Base-by-base conservation (phyloP, 2,329 filamentous ascomycete genomes). In the Clonostachys solani region DNA sequence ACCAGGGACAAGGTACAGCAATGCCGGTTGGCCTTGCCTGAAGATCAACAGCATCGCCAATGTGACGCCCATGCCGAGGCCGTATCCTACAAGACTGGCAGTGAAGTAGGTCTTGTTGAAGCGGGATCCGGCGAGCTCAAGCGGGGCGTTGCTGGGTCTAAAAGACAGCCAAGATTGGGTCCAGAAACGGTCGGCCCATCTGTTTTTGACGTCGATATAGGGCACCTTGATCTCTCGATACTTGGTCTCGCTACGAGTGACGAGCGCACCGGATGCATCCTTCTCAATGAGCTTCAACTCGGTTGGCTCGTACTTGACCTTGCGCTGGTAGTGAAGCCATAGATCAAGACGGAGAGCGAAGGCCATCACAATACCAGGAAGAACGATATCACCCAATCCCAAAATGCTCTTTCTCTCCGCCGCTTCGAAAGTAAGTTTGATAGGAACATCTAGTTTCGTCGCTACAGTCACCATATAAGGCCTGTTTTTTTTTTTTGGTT, bases 331-430 rank as follows among this genome's bases (percentile, higher is more conserved):
- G 69, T 87, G 84, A 46, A 90, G 75, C 70, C 89, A 94, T 8
- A 96, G 75, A 61, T 99, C 92, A 57, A 95, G 96, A n/a, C 92
- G 83, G 19, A 99, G 74, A 3, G 92, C 89, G 40, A 96, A 78
- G 2, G 82, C 89, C 52, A 97, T 86, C 68, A 96, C 85, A 59
- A 97, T 90, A 9, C 92, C 94, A 0, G 92, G 92, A 5, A 99
- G 75, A 2, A 96, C 88, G 49, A 99, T 88, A 60, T 99, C 92
- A n/a, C 92, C 92, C 0, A 97, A 77, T 0, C 92, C 92, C 8
- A 99, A 83, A 79, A 97, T 95, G 46, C 89, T 81, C 29, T 73
- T 69, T 19, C 85, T 83, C n/a, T 79, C 77, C 2, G 87, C 84
- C 3, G 74, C 69, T 18, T 74, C 65, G 52, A 96, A 95, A 6